Percentiles rank a stretch among this genome's conserved stretches.
Evolutionary conservation across 1,139 yeast genomes (phyloP).

Genomic region (Hemisphaericaspora subhashii): DNA sequence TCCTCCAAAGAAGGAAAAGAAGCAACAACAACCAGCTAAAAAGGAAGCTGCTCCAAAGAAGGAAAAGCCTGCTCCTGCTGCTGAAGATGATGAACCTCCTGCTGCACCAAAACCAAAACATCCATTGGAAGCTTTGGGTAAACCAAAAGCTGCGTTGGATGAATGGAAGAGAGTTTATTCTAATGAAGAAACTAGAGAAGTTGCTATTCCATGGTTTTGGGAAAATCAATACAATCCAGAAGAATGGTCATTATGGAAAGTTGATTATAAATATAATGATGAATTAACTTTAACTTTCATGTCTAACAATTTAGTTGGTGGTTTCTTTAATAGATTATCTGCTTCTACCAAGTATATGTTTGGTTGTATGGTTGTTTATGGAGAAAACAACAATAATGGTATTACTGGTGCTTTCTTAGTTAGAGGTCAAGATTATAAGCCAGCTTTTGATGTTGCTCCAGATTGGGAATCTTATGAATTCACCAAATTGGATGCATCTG

Average conservation of each 20-base stretch:
- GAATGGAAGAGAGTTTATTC: constrained; percentile 98
- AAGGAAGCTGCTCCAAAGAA: constrained; percentile 44
- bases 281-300: constrained; percentile 95
- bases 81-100: constrained; percentile 38
- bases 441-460: constrained; percentile 98
- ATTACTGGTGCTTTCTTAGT: constrained; percentile 92
- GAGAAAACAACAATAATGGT: constrained; percentile 98
- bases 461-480: constrained; percentile 81
- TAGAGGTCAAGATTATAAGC: constrained; percentile 88
- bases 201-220: constrained; percentile 98
- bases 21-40: constrained; percentile 29
- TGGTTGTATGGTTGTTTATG: constrained; percentile 92
- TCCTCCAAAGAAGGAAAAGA: constrained; percentile 84
- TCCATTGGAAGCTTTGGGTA: constrained; percentile 85
- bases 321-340: constrained; percentile 93
- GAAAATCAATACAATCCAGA: constrained; percentile 80
- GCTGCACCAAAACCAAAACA: constrained; percentile 60
- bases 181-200: constrained; percentile 94
- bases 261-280: constrained; percentile 96
- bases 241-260: constrained; percentile 95
- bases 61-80: constrained; percentile 39
- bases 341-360: constrained; percentile 94
- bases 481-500: constrained; percentile 44
- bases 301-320: constrained; percentile 98
- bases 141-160: constrained; percentile 71